Evolutionary conservation across 768 basidiomycete species (phyloP).

Genomic region (Gymnopilus junonius): DNA sequence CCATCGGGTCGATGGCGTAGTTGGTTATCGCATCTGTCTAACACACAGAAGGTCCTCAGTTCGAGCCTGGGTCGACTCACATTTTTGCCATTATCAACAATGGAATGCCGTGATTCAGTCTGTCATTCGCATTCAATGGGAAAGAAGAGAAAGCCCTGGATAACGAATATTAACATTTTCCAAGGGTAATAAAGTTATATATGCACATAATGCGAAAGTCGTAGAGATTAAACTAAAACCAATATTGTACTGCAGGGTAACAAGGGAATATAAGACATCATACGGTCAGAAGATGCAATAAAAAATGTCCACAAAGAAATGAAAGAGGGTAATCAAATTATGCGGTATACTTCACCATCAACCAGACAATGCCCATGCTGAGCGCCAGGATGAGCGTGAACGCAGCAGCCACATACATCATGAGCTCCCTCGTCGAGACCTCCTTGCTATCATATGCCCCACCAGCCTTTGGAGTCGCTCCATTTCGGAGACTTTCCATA

Average conservation of each 20-base stretch:
- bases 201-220: background rate
- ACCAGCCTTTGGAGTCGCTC: background rate
- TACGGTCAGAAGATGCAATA: background rate
- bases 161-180: background rate
- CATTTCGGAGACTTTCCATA: conserved; percentile 26
- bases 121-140: too few species aligned
- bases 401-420: conserved; percentile 35
- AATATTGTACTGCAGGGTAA: background rate
- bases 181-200: background rate
- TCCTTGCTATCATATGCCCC: conserved; percentile 9
- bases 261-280: background rate
- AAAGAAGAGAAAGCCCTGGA: too few species aligned
- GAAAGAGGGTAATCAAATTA: background rate
- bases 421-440: conserved; percentile 26
- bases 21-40: conserved; percentile 87
- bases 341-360: conserved; percentile 25
- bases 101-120: too few species aligned
- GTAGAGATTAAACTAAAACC: background rate
- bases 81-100: conserved; percentile 19
- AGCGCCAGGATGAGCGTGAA: conserved; percentile 28
- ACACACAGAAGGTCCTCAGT: conserved; percentile 81
- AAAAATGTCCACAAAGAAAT: background rate
- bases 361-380: conserved; percentile 25
- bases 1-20: conserved; percentile 66
- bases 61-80: conserved; percentile 65